Conservation (phyloP, 2,329 filamentous ascomycete genomes). For the Grosmannia clavigera region DNA sequence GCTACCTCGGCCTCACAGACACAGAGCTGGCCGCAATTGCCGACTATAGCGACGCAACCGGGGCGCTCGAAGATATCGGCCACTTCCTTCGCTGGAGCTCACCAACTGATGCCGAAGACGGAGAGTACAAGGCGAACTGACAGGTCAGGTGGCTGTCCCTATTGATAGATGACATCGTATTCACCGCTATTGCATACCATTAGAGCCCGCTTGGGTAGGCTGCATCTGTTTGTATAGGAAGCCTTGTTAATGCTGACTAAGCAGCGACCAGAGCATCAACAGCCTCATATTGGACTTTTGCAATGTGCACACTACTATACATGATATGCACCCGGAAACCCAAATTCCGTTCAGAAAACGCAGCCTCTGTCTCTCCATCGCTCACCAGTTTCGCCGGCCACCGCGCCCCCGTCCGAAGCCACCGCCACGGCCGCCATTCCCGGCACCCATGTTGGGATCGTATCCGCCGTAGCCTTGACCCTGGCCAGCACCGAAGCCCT, state of each 20-base stretch:
- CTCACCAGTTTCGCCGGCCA: constrained; percentile 14
- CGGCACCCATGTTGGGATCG: constrained; percentile 28
- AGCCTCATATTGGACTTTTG: too few species aligned
- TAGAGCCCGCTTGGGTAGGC: too few species aligned
- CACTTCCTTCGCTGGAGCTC: neutral
- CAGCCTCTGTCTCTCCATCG: neutral
- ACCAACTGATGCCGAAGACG: neutral
- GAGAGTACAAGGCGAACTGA: neutral
- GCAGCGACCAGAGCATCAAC: too few species aligned
- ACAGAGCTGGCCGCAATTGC: too few species aligned
- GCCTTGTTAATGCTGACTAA: too few species aligned
- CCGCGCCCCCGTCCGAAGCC: constrained; percentile 23
- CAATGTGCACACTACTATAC: too few species aligned
- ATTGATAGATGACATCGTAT: too few species aligned
- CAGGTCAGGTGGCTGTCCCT: too few species aligned
- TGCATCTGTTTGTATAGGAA: too few species aligned
- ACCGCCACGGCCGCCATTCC: constrained; percentile 4
- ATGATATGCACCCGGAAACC: too few species aligned
- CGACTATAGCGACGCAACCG: neutral
- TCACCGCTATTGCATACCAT: too few species aligned
- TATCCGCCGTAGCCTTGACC: constrained; percentile 23
- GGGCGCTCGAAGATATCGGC: neutral
- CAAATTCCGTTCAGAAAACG: too few species aligned
- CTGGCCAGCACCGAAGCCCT: constrained; percentile 26
- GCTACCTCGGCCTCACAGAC: neutral